phyloP scores from a whole-genome alignment of 495 filamentous ascomycete species.

The Aspergillus wentii region DNA sequence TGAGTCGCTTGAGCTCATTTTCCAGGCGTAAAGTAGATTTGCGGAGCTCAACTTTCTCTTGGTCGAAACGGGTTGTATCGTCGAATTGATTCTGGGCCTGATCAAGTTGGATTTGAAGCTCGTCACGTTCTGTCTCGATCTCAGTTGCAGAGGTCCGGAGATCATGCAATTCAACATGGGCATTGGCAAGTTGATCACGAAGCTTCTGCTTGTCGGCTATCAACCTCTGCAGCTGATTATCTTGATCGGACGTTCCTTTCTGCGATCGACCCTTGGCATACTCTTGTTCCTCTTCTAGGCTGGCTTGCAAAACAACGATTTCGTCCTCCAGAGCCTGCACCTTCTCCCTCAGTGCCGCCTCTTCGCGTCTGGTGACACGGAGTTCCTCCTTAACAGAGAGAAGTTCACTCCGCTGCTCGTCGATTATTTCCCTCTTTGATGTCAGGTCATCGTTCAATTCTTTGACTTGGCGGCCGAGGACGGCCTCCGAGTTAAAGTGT shows the following conservation, averaged over 20 bases:
- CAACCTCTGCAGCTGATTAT: slow-evolving; percentile 43
- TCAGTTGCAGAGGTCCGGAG: slow-evolving; percentile 49
- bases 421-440: slow-evolving; percentile 47
- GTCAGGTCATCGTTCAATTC: slow-evolving; percentile 54
- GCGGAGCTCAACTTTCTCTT: slow-evolving; percentile 58
- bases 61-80: slow-evolving; percentile 53
- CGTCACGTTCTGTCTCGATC: slow-evolving; percentile 58
- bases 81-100: slow-evolving; percentile 44
- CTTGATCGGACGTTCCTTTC: slow-evolving; percentile 40
- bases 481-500: slow-evolving; percentile 49
- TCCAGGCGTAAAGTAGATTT: slow-evolving; percentile 56
- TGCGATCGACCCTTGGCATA: slow-evolving; percentile 53
- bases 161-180: slow-evolving; percentile 57
- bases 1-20: slow-evolving; percentile 51
- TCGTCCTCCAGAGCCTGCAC: slow-evolving; percentile 76
- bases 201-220: slow-evolving; percentile 55
- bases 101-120: slow-evolving; percentile 54
- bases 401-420: slow-evolving; percentile 53
- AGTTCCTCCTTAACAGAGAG: slow-evolving; percentile 62
- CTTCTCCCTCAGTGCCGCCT: slow-evolving; percentile 59
- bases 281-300: slow-evolving; percentile 69
- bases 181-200: slow-evolving; percentile 56
- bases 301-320: slow-evolving; percentile 68
- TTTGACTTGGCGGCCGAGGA: slow-evolving; percentile 50
- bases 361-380: slow-evolving; percentile 59